phyloP scores from a whole-genome alignment of 768 basidiomycete species.

The Cyathus striatus region DNA sequence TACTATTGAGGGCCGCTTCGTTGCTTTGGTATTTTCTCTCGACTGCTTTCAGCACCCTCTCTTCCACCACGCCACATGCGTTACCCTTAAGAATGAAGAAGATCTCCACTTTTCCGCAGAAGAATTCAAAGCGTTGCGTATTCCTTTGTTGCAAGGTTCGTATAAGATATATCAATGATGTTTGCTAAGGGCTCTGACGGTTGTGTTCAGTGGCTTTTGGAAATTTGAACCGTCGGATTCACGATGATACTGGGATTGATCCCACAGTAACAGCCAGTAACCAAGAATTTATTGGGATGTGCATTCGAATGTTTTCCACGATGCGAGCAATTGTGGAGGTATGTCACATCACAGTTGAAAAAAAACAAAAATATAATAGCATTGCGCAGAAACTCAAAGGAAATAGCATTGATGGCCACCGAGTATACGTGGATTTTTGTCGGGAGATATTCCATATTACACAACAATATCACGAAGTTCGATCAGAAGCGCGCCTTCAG shows the following conservation, averaged over 20 bases:
- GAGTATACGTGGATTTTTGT: slow-evolving; percentile 28
- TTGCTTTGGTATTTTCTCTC: slow-evolving; percentile 51
- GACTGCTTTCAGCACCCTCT: slow-evolving; percentile 52
- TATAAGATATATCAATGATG: neutral
- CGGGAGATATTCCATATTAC: slow-evolving; percentile 21
- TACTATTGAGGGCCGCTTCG: slow-evolving; percentile 56
- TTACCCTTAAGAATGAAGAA: slow-evolving; percentile 11
- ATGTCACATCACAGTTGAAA: neutral
- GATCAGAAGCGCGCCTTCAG: slow-evolving; percentile 22
- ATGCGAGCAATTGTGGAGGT: slow-evolving; percentile 28
- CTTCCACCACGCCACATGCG: slow-evolving; percentile 25
- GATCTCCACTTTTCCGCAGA: slow-evolving; percentile 22
- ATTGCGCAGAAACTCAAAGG: slow-evolving; percentile 11
- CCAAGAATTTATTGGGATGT: slow-evolving; percentile 4
- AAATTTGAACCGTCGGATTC: neutral
- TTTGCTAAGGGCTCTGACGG: neutral
- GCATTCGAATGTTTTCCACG: slow-evolving; percentile 25
- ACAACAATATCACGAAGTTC: slow-evolving; percentile 22
- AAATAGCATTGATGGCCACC: neutral
- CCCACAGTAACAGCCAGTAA: neutral
- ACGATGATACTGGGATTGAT: neutral
- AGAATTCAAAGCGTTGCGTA: slow-evolving; percentile 26
- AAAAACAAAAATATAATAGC: neutral
- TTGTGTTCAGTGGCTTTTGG: neutral
- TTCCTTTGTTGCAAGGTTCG: slow-evolving; percentile 22